phyloP scores from a whole-genome alignment of 2,329 filamentous ascomycete species.

The Microdochium paspali region DNA sequence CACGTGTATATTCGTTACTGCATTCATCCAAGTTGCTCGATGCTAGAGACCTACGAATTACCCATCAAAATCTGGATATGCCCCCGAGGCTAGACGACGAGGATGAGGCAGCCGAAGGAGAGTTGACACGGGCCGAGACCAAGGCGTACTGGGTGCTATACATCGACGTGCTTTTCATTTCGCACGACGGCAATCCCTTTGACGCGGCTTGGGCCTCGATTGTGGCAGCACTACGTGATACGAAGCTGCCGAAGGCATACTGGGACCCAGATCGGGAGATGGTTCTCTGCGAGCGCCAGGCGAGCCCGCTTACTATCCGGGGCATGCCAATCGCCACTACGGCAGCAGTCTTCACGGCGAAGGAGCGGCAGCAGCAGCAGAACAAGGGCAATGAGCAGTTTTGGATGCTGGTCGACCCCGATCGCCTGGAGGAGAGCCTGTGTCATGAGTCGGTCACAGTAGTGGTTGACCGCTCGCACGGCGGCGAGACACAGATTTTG shows the following conservation, averaged over 20 bases:
- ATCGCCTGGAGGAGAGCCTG: slow-evolving; percentile 78
- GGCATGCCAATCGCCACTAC: slow-evolving; percentile 69
- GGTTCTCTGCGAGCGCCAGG: slow-evolving; percentile 59
- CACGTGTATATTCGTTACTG: slow-evolving; percentile 67
- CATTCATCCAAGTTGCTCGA: slow-evolving; percentile 61
- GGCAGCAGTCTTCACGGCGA: slow-evolving; percentile 67
- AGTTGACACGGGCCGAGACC: slow-evolving; percentile 28
- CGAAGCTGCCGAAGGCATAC: slow-evolving; percentile 65
- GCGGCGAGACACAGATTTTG: slow-evolving; percentile 49
- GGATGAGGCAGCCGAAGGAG: slow-evolving; percentile 11
- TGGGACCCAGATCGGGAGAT: slow-evolving; percentile 78
- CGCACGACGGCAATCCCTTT: slow-evolving; percentile 83
- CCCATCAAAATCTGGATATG: slow-evolving; percentile 30
- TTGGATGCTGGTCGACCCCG: slow-evolving; percentile 83
- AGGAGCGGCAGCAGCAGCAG: slow-evolving; percentile 39
- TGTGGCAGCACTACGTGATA: slow-evolving; percentile 70
- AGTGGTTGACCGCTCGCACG: slow-evolving; percentile 57
- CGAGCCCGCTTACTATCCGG: slow-evolving; percentile 47
- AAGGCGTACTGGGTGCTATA: slow-evolving; percentile 94
- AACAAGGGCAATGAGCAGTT: slow-evolving; percentile 34
- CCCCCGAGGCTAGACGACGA: slow-evolving; percentile 12
- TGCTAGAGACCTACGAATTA: slow-evolving; percentile 60
- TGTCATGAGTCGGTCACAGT: slow-evolving; percentile 78
- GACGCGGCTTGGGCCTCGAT: slow-evolving; percentile 85
- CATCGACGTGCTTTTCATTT: slow-evolving; percentile 91